Base-by-base conservation (phyloP, 2,329 filamentous ascomycete species). In the Arachnomyces sp. region DNA sequence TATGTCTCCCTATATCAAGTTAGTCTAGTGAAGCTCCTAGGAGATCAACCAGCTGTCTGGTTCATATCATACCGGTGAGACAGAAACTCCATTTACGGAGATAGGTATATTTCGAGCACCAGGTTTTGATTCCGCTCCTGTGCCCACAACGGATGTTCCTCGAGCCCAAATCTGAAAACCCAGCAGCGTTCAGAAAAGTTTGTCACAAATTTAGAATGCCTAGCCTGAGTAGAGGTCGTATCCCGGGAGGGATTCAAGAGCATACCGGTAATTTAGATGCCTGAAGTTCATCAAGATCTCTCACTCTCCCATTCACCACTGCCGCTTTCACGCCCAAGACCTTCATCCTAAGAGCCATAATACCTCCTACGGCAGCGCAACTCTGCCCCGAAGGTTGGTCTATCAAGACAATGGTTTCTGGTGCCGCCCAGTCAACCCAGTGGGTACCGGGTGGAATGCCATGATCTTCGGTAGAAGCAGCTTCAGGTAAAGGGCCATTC, bases 321-420 rank as follows among this genome's bases (percentile, higher is more conserved):
- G 82, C 72, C 2, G 72, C 82, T 48, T 69, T 67, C 13, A 75
- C 75, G 11, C 75, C 74, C 8, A 80, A 68, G 11, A 72, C 57
- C 52, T 78, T 77, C 73, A 87, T 83, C 14, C 84, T 70, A 21
- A 75, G 66, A 4, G 81, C 84, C 74, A 87, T 84, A 48, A 88
- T 85, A 13, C 84, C 84, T n/a, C 84, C 84, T 4, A 85, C 72
- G 6, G 85, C 73, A 4, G 84, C 84, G 60, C 84, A 86, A 38
- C 71, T 72, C 56, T 86, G 82, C 1, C 68, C 71, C 0, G 66
- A 53, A 0, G 82, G 80, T 52, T 87, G 82, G 45, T 77, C 74
- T 43, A 87, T 71, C 3, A 88, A 65, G 3, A 80, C 75, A 39
- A 87, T 71, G 1, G 78, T 82, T 6, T 70, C 73, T 0, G 72